Evolutionary conservation across 441 rosid species (phyloP), one percentile per base, ranked within the genome.

Genomic region (Capsella rubella): DNA sequence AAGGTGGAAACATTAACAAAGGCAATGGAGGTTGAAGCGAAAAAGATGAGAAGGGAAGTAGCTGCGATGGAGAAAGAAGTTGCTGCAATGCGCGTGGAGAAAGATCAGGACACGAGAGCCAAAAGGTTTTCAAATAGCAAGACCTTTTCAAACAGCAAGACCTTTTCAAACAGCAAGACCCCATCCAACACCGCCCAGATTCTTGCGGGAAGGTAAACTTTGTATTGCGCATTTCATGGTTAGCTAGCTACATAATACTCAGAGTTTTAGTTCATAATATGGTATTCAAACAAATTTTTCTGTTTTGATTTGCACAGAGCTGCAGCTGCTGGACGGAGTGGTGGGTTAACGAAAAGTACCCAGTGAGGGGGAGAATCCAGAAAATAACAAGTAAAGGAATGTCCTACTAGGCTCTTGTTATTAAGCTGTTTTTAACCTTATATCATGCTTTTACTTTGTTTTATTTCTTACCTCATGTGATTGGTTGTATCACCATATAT

Each of bases 11-110:
- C 98, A 43, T 79, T 95, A 80, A 87, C 95, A 31, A 95, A 95
- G 83, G 99, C 99, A 67, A 95, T 95, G 99, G 99, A 90, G 82
- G 96, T 95, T 69, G 99, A 95, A 82, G 99, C 98, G n/a, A 95
- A 95, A 87, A 95, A 91, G 87, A 95, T 92, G 99, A 88, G 99
- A 81, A 85, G 98, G 78, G 98, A 92, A 85, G 99, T 95, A 72
- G 87, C 99, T 60, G 91, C 90, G 0, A 90, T 92, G 97, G 98
- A 89, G 86, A 89, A 89, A 82, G 97, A 90, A 85, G 99, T 95
- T 71, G 84, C 95, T 64, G 96, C 99, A 7, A 92, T 95, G 89
- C 97, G 98, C 43, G 89, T 90, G 56, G 99, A 92, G 39, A 95
- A 90, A 81, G 97, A 87, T 51, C 97, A 92, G 11, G 97, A 92